These are phyloP conservation scores for Lentinula novae-zelandiae DNA, from an alignment of 1,284 basidiomycete species.

Conservation along the genomic window DNA sequence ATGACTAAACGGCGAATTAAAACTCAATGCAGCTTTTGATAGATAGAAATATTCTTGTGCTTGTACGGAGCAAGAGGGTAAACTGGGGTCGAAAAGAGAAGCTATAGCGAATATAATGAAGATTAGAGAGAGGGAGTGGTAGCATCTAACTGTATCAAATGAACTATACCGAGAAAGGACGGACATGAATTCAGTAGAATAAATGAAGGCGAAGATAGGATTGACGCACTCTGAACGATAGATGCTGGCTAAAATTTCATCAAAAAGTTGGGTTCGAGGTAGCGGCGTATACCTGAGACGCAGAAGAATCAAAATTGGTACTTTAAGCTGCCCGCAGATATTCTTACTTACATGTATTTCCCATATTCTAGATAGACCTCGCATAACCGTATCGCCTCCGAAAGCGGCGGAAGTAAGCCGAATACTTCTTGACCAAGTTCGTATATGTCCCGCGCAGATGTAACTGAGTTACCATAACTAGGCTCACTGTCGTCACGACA, in stretches of 20 bases:
- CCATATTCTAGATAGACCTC: slow-evolving; percentile 54
- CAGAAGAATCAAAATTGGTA: background rate
- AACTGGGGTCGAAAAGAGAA: slow-evolving; percentile 43
- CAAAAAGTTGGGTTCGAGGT: slow-evolving; percentile 15
- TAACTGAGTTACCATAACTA: slow-evolving; percentile 25
- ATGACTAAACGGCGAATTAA: slow-evolving; percentile 39
- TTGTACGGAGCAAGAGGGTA: slow-evolving; percentile 40
- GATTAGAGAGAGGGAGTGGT: slow-evolving; percentile 50
- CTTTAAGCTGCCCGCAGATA: background rate
- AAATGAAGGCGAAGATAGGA: background rate
- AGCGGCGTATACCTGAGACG: slow-evolving; percentile 10
- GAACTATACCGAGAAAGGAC: slow-evolving; percentile 23
- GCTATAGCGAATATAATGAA: slow-evolving; percentile 53
- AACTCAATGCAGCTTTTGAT: slow-evolving; percentile 45
- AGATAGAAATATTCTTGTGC: slow-evolving; percentile 59
- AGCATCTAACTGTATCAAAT: slow-evolving; percentile 27
- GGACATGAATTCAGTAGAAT: background rate
- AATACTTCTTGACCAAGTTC: slow-evolving; percentile 38
- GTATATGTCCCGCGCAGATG: slow-evolving; percentile 22
- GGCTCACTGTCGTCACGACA: slow-evolving; percentile 18
- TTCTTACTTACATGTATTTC: slow-evolving; percentile 39
- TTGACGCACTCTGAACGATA: slow-evolving; percentile 12
- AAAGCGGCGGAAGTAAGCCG: slow-evolving; percentile 41
- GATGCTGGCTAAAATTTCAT: slow-evolving; percentile 13
- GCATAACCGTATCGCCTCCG: slow-evolving; percentile 50